phyloP scores from a whole-genome alignment of 2,329 filamentous ascomycete genomes.

The Acrodontium crateriforme region DNA sequence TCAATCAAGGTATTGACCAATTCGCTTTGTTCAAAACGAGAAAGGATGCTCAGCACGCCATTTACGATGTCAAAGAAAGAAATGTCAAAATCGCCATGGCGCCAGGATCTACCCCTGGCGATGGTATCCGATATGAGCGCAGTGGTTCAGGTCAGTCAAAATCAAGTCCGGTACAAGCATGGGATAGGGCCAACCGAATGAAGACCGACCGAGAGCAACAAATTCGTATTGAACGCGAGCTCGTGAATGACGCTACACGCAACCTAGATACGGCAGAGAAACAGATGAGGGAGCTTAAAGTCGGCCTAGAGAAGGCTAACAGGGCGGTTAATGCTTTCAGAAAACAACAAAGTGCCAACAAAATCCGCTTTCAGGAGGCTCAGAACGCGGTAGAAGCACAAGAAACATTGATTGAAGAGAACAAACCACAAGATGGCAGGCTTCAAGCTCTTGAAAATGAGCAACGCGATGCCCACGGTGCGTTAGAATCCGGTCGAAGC shows the following conservation, averaged over 20 bases:
- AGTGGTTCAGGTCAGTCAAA: constrained; percentile 35
- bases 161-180: constrained; percentile 40
- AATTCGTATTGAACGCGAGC: constrained; percentile 28
- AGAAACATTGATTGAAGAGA: constrained; percentile 48
- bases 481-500: constrained; percentile 24
- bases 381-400: constrained; percentile 52
- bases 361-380: constrained; percentile 42
- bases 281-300: constrained; percentile 34
- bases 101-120: constrained; percentile 45
- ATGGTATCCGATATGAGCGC: constrained; percentile 47
- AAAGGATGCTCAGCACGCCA: constrained; percentile 51
- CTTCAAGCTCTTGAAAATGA: constrained; percentile 40
- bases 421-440: constrained; percentile 47
- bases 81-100: constrained; percentile 65
- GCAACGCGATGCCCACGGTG: constrained; percentile 31
- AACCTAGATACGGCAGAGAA: constrained; percentile 42
- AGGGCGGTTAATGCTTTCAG: background rate
- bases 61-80: constrained; percentile 31
- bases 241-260: constrained; percentile 18
- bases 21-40: constrained; percentile 60
- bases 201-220: constrained; percentile 19
- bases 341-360: constrained; percentile 37
- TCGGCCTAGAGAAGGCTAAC: constrained; percentile 36
- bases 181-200: constrained; percentile 46
- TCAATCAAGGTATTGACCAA: constrained; percentile 72